Evolutionary conservation across 2,329 filamentous ascomycete genomes (phyloP).

Genomic region (Trichoderma polysporum): DNA sequence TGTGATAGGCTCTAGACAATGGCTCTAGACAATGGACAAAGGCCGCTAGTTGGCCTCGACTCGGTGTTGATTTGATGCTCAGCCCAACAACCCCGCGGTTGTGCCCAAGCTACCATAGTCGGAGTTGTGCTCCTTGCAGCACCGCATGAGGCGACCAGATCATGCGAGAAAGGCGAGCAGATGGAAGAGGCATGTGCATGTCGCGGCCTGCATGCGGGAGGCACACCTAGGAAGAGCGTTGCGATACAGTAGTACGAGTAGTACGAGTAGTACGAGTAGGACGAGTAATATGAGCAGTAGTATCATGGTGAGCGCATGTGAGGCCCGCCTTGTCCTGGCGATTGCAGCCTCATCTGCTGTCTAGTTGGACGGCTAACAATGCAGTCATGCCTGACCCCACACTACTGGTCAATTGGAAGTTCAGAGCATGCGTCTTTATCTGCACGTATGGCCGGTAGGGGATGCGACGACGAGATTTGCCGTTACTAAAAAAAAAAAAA

Average conservation of each 20-base stretch:
- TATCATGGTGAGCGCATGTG: background rate
- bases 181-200: background rate
- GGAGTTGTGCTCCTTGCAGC: background rate
- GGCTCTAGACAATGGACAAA: too few relatives aligned
- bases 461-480: background rate
- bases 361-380: conserved; percentile 11
- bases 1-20: too few relatives aligned
- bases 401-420: background rate
- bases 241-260: too few relatives aligned
- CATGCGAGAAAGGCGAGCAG: conserved; percentile 3
- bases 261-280: too few relatives aligned
- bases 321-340: background rate
- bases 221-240: background rate
- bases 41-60: too few relatives aligned
- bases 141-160: background rate
- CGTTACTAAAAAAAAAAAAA: background rate
- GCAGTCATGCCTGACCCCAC: conserved; percentile 22
- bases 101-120: background rate
- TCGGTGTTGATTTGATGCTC: background rate
- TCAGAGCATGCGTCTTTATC: background rate
- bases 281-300: background rate
- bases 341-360: conserved; percentile 15
- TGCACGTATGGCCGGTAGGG: background rate
- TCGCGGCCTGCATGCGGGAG: background rate
- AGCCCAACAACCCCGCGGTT: background rate